Evolutionary conservation across 2,329 filamentous ascomycete species (phyloP).

Genomic region (Nothomitra cinnamomea): DNA sequence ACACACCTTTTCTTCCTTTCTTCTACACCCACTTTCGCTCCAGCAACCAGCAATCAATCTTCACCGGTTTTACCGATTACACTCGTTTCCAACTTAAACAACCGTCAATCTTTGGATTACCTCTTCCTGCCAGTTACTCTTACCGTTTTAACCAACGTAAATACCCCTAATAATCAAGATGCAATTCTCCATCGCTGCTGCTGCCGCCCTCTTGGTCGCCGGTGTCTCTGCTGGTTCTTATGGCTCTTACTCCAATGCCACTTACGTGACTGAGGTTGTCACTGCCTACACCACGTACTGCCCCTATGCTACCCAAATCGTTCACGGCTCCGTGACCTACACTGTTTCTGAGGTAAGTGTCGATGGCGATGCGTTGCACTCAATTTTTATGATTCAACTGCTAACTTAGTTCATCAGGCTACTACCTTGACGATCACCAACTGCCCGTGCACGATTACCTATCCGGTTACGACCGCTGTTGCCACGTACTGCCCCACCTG

Average conservation of each 20-base stretch:
- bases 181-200: slow-evolving; percentile 30
- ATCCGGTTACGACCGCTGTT: not conserved
- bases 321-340: slow-evolving; percentile 49
- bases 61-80: slow-evolving; percentile 3
- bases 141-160: slow-evolving; percentile 1
- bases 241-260: slow-evolving; percentile 16
- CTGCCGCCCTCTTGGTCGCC: slow-evolving; percentile 21
- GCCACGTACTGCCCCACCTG: slow-evolving; percentile 5
- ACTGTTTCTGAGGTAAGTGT: slow-evolving; percentile 43
- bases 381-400: not conserved
- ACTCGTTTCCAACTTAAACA: not conserved
- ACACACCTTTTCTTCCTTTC: not conserved
- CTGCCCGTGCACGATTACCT: slow-evolving; percentile 45
- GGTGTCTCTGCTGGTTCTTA: slow-evolving; percentile 19
- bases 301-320: slow-evolving; percentile 47
- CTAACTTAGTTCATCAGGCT: slow-evolving; percentile 25
- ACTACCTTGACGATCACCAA: slow-evolving; percentile 55
- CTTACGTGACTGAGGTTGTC: slow-evolving; percentile 48
- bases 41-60: not conserved
- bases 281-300: slow-evolving; percentile 55
- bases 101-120: not conserved
- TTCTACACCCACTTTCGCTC: not conserved
- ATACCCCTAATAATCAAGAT: slow-evolving; percentile 22
- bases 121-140: not conserved
- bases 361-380: not conserved